Conservation (phyloP, 306 rosid genomes). For the Rosa chinensis region DNA sequence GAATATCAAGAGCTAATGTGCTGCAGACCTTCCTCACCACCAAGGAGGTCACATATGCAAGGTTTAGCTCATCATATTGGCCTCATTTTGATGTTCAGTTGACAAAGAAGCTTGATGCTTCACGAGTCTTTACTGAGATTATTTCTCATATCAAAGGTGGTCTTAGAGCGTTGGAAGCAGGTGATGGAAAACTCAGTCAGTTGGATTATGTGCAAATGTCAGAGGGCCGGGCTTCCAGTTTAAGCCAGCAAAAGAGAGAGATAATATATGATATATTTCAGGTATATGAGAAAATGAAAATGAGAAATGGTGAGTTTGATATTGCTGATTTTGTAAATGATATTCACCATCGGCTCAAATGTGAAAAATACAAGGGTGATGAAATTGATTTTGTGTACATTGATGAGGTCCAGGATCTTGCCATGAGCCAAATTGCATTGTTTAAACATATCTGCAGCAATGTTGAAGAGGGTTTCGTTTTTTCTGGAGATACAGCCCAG, state of each 20-base stretch:
- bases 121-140: conserved; percentile 66
- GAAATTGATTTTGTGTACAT: conserved; percentile 59
- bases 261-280: conserved; percentile 52
- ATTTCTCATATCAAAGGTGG: conserved; percentile 79
- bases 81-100: conserved; percentile 55
- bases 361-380: conserved; percentile 48
- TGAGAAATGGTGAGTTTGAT: conserved; percentile 64
- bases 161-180: conserved; percentile 28
- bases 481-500: conserved; percentile 84
- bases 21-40: no score
- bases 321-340: conserved; percentile 68
- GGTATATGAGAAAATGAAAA: conserved; percentile 66
- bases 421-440: conserved; percentile 74
- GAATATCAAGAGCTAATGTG: no score
- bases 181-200: conserved; percentile 46
- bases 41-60: no score
- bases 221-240: conserved; percentile 42
- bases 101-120: conserved; percentile 59
- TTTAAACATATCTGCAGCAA: conserved; percentile 66
- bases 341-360: conserved; percentile 51
- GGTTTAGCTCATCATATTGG: conserved; percentile 65
- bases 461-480: conserved; percentile 84
- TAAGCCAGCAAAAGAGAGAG: conserved; percentile 46
- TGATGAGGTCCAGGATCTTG: conserved; percentile 86
- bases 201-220: conserved; percentile 48